phyloP scores from a whole-genome alignment of 257 asterid species.

The Solanum pennellii region DNA sequence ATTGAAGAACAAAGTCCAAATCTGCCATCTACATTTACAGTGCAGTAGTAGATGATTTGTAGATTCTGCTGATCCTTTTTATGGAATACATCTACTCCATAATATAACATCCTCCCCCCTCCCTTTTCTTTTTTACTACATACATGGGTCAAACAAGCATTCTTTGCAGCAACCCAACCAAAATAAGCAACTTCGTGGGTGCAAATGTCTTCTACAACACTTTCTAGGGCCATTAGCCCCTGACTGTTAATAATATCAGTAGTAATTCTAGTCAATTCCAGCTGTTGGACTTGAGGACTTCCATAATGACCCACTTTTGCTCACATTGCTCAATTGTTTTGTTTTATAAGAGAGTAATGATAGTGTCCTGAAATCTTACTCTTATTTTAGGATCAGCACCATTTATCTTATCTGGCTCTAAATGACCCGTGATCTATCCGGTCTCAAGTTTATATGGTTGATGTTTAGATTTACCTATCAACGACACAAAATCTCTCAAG shows the following conservation, averaged over 20 bases:
- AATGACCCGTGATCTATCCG: background rate
- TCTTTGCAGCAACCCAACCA: background rate
- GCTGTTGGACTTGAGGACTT: background rate
- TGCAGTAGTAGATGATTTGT: background rate
- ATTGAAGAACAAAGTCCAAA: background rate
- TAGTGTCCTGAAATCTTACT: background rate
- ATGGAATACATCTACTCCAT: background rate
- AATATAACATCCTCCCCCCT: background rate
- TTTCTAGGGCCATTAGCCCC: background rate
- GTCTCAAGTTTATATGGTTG: background rate
- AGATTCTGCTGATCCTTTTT: background rate
- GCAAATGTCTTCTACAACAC: background rate
- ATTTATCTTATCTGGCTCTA: background rate
- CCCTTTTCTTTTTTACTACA: background rate
- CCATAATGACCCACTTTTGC: background rate
- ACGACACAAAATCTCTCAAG: background rate
- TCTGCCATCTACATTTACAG: no score
- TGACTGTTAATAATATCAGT: background rate
- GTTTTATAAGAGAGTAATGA: background rate
- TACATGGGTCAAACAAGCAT: background rate
- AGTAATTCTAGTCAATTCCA: background rate
- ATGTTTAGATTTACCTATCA: background rate
- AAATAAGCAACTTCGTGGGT: background rate
- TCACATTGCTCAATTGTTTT: background rate
- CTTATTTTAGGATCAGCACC: background rate